Base-by-base conservation (phyloP, 2,329 filamentous ascomycete species). In the Pseudogymnoascus sp. region DNA sequence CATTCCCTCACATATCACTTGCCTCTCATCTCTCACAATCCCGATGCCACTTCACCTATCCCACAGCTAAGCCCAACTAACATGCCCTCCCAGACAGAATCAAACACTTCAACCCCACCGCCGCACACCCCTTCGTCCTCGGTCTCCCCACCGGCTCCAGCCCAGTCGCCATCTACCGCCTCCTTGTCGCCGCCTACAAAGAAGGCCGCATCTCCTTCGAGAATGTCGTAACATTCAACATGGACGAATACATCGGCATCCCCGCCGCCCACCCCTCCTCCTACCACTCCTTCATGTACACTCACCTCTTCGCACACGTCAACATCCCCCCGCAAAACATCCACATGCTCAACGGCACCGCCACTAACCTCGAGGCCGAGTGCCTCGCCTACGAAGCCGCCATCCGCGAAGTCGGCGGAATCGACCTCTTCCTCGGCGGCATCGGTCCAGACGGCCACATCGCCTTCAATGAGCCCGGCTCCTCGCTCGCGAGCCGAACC, bases 261-360 rank as follows among this genome's bases (percentile, higher is more conserved):
- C 87, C 90, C 35, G 85, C 89, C 70, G 89, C 92, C 69, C 89
- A 95, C 73, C 86, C 89, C 10, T 87, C 94, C 74, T 91, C 87
- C 70, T 95, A 95, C 76, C 90, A 95, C 78, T 89, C 87, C 67
- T 95, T 94, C 79, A 94, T 95, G 90, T 95, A 92, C 83, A 90
- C 89, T 76, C 82, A 94, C 77, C 91, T 95, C 80, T 95, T 95
- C 80, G 90, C 88, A 45, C 89, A 82, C 67, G 87, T 94, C 69
- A 89, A 95, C 71, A 87, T 94, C 68, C 83, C 86, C 67, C 90
- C 90, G 4, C 82, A 83, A 70, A 92, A 93, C 73, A 90, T 94
- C 72, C 87, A 95, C 76, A 91, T 94, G 70, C 82, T 93, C 39
- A 85, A 93, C 71, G 90, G 90, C 70, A 93, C 92, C 71, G 89